Evolutionary conservation across 2,329 filamentous ascomycete species (phyloP).

Genomic region (Fonsecaea monophora): DNA sequence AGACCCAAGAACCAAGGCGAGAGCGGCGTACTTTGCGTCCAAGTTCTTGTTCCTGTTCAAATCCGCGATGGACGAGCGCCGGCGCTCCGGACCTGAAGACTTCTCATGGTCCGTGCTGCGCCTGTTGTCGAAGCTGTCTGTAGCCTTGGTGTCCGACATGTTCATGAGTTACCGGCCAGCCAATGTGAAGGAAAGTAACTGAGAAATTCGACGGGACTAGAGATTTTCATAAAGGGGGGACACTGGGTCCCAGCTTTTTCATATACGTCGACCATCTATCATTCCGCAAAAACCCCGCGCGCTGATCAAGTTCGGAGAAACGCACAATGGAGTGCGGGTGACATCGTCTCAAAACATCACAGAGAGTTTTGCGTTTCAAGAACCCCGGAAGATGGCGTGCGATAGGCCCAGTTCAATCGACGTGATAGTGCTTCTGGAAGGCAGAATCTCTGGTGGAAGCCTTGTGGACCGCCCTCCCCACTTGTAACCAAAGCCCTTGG

Average conservation of each 20-base stretch:
- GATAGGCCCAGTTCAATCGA: not conserved
- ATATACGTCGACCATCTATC: constrained; percentile 10
- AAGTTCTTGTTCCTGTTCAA: constrained; percentile 35
- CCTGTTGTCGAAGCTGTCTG: constrained; percentile 3
- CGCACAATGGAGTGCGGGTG: not conserved
- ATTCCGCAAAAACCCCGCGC: constrained; percentile 7
- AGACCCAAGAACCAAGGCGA: constrained; percentile 5
- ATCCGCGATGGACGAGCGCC: constrained; percentile 27
- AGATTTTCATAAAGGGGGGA: not conserved
- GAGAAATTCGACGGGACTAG: not conserved
- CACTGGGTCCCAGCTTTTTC: not conserved
- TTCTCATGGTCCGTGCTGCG: constrained; percentile 10
- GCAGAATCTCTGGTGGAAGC: not conserved
- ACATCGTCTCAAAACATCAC: constrained; percentile 10
- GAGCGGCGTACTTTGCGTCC: constrained; percentile 34
- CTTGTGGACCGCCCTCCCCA: not conserved
- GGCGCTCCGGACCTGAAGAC: constrained; percentile 12
- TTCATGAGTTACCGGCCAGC: not conserved
- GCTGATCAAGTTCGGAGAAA: not conserved
- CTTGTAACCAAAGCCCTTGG: constrained; percentile 10
- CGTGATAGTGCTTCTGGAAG: constrained; percentile 1
- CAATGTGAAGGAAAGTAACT: not conserved
- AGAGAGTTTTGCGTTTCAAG: not conserved
- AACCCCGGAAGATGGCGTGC: not conserved
- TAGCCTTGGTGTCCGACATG: constrained; percentile 14